Evolutionary conservation across 2,329 filamentous ascomycete genomes (phyloP).

Genomic region (Didymella lethalis): DNA sequence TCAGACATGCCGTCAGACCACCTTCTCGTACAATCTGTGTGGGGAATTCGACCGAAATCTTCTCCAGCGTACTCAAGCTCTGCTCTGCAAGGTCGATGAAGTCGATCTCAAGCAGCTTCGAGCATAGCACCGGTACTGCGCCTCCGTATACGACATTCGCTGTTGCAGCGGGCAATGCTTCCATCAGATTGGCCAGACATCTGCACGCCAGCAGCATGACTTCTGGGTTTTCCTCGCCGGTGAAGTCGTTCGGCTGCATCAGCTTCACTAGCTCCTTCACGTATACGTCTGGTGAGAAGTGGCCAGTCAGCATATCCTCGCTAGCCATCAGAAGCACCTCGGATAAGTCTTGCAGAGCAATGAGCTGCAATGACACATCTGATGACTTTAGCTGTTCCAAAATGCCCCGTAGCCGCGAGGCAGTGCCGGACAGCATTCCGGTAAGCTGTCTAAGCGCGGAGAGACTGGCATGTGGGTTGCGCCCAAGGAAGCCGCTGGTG

Average conservation of each 20-base stretch:
- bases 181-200: constrained; percentile 96
- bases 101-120: constrained; percentile 93
- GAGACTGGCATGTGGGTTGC: constrained; percentile 62
- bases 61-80: constrained; percentile 93
- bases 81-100: constrained; percentile 98
- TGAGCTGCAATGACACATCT: constrained; percentile 85
- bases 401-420: constrained; percentile 74
- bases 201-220: constrained; percentile 97
- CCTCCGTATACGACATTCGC: constrained; percentile 98
- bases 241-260: constrained; percentile 89
- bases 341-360: constrained; percentile 90
- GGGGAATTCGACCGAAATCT: constrained; percentile 96
- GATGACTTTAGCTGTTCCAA: constrained; percentile 74
- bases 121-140: constrained; percentile 91
- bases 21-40: constrained; percentile 95
- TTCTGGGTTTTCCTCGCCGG: constrained; percentile 89
- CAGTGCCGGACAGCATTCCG: constrained; percentile 85
- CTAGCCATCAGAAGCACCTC: constrained; percentile 94
- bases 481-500: constrained; percentile 68
- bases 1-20: constrained; percentile 92
- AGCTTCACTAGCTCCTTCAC: constrained; percentile 91
- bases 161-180: constrained; percentile 89
- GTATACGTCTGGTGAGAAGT: constrained; percentile 92
- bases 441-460: constrained; percentile 86
- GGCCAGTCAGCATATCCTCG: constrained; percentile 93